Evolutionary conservation across 2,329 filamentous ascomycete genomes (phyloP).

Genomic region (Nigrospora sphaerica): DNA sequence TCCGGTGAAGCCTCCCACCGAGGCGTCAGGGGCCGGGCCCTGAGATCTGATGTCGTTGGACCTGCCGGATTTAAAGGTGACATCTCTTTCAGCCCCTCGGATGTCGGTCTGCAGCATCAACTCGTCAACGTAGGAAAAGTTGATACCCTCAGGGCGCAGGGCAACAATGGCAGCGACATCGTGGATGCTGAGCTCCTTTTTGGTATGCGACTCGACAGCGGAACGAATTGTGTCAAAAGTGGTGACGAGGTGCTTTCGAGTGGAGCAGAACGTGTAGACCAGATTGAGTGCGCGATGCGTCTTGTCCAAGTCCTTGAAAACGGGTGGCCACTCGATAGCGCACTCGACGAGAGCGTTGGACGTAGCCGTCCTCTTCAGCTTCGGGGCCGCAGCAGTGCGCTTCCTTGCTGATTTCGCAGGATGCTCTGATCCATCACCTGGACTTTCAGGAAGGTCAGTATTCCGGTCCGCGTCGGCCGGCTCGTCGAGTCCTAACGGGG

Average conservation of each 20-base stretch:
- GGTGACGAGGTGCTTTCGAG: slow-evolving; percentile 84
- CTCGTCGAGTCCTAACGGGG: slow-evolving; percentile 2
- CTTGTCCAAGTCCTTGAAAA: slow-evolving; percentile 65
- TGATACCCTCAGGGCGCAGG: slow-evolving; percentile 69
- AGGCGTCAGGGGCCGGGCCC: slow-evolving; percentile 44
- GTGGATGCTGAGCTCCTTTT: slow-evolving; percentile 59
- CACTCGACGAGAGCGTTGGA: slow-evolving; percentile 19
- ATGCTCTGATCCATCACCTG: too few species aligned
- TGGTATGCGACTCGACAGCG: slow-evolving; percentile 77
- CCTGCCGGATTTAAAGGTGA: slow-evolving; percentile 52
- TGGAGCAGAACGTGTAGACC: slow-evolving; percentile 91
- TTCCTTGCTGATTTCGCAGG: not conserved
- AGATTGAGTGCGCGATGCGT: slow-evolving; percentile 82
- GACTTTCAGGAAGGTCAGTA: not conserved
- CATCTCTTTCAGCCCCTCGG: slow-evolving; percentile 59
- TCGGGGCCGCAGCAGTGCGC: not conserved
- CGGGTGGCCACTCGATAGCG: slow-evolving; percentile 60
- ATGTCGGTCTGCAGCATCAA: slow-evolving; percentile 74
- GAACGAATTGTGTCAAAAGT: slow-evolving; percentile 84
- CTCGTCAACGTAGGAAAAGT: slow-evolving; percentile 83
- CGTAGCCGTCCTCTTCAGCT: slow-evolving; percentile 11
- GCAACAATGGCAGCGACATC: slow-evolving; percentile 80
- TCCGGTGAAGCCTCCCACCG: slow-evolving; percentile 49
- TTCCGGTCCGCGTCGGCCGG: not conserved
- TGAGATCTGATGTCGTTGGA: slow-evolving; percentile 43